These are phyloP conservation scores for Stenocarpella maydis DNA, from an alignment of 2,329 filamentous ascomycete genomes.

Conservation along the genomic window DNA sequence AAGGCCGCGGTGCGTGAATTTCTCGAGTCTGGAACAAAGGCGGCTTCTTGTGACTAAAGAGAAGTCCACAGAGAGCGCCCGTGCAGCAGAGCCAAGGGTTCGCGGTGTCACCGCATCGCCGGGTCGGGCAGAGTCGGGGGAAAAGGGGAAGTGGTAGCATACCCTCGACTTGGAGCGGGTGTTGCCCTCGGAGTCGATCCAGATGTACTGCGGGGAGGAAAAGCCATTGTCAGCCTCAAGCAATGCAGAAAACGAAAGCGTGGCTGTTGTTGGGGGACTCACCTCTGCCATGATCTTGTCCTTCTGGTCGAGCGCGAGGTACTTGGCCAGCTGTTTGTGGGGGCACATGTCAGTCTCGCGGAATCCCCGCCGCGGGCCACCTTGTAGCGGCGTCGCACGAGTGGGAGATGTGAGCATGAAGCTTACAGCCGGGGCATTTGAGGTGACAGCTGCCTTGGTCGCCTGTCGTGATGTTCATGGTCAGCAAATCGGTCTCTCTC, in stretches of 20 bases:
- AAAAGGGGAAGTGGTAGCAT: conserved; percentile 52
- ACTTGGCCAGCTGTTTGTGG: conserved; percentile 80
- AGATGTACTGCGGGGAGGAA: conserved; percentile 74
- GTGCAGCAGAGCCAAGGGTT: conserved; percentile 29
- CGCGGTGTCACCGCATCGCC: conserved; percentile 17
- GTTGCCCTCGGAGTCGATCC: conserved; percentile 86
- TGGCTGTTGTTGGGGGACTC: neutral
- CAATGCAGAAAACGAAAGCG: neutral
- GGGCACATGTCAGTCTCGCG: conserved; percentile 34
- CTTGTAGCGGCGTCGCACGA: neutral
- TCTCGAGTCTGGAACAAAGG: neutral
- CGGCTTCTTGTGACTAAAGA: neutral
- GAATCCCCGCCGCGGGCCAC: neutral
- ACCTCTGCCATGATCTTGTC: conserved; percentile 80
- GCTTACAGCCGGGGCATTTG: conserved; percentile 19
- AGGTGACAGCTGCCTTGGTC: conserved; percentile 20
- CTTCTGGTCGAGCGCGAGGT: conserved; percentile 88
- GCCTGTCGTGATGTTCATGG: conserved; percentile 2
- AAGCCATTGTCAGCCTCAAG: neutral
- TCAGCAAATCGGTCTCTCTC: conserved; percentile 8
- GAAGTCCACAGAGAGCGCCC: neutral
- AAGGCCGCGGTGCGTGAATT: neutral
- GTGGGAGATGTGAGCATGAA: neutral
- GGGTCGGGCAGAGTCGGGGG: conserved; percentile 5
- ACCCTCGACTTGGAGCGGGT: conserved; percentile 96